Percentiles rank a stretch among this genome's conserved stretches.
Evolutionary conservation across 768 basidiomycete species (phyloP).

Genomic region (Lactifluus pinguis): DNA sequence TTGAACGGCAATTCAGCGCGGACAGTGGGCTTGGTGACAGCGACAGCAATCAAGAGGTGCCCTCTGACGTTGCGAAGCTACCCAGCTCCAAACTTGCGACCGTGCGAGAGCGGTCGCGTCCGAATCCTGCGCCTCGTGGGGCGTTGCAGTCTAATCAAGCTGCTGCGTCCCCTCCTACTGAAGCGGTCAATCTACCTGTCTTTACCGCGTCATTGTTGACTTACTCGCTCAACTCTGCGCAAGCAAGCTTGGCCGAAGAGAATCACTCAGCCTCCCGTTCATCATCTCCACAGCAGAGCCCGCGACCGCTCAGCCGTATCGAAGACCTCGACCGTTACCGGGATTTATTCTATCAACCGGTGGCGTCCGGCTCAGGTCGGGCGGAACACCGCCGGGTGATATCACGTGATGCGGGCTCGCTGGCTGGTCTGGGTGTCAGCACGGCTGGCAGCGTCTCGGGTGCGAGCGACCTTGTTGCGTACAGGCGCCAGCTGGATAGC

Average conservation of each 20-base stretch:
- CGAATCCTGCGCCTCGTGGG: neutral
- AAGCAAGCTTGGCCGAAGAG: slow-evolving; percentile 3
- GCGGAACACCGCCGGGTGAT: slow-evolving; percentile 13
- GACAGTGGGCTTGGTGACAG: slow-evolving; percentile 44
- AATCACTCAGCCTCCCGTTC: slow-evolving; percentile 24
- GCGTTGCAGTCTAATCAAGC: slow-evolving; percentile 20
- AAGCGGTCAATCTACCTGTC: slow-evolving; percentile 21
- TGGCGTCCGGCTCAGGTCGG: slow-evolving; percentile 2
- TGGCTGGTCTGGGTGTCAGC: slow-evolving; percentile 25
- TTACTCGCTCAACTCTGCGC: slow-evolving; percentile 7
- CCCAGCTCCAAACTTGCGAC: neutral
- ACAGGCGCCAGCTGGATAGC: slow-evolving; percentile 34
- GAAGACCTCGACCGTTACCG: slow-evolving; percentile 68
- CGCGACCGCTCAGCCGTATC: slow-evolving; percentile 46
- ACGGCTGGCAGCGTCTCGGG: neutral
- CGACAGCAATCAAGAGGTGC: slow-evolving; percentile 27
- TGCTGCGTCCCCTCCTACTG: slow-evolving; percentile 23
- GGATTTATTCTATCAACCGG: slow-evolving; percentile 62
- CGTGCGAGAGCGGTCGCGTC: neutral
- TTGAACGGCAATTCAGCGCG: slow-evolving; percentile 24
- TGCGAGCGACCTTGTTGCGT: slow-evolving; percentile 27
- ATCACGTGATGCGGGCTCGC: slow-evolving; percentile 14
- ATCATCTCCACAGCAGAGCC: slow-evolving; percentile 34
- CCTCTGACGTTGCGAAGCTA: neutral
- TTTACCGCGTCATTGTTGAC: slow-evolving; percentile 20